Evolutionary conservation across 495 filamentous ascomycete species (phyloP), one percentile per base, ranked within the genome.

Genomic region (Penicillium parvum): DNA sequence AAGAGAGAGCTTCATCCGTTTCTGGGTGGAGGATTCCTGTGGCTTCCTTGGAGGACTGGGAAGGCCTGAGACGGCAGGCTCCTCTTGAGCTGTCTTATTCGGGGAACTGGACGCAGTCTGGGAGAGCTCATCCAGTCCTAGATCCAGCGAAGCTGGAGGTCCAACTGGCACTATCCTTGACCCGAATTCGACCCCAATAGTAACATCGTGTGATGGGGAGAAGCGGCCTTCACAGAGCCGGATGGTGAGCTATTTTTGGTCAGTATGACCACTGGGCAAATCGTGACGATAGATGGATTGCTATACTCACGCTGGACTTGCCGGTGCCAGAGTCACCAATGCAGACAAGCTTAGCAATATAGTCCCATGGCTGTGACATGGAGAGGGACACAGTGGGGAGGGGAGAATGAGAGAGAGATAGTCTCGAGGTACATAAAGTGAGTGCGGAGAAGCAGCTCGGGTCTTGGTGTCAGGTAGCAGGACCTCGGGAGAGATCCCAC

Each of bases 181-280:
- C 42, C 90, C 92, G 67, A 98, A 96, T 63, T 98, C 92, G 17
- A 98, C 92, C 43, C 92, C 92, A 53, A 98, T 96, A 19, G 92
- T 98, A 30, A 98, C 92, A 71, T 96, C 89, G 71, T 96, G 92
- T 52, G 88, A 79, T 21, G 85, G 74, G 39, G 84, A 85, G 73
- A 97, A 97, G 54, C 91, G 90, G 41, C 90, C 91, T 77, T 97
- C 91, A 71, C 91, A 97, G 49, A 97, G 85, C 18, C 91, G 88
- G 64, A 97, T 88, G 12, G 91, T 95, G 49, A 96, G 80, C 79
- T 84, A 57, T 40, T 26, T 21, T 18, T 19, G 11, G 41, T 57
- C 49, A 49, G 40, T 29, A 26, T n/a, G 20, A 27, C 2, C 8
- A 27, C n/a, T n/a, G 25, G n/a, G n/a, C 25, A 2, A n/a, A 27